Conservation (phyloP, 345 rosid species). For the Eucalyptus polyanthemos region DNA sequence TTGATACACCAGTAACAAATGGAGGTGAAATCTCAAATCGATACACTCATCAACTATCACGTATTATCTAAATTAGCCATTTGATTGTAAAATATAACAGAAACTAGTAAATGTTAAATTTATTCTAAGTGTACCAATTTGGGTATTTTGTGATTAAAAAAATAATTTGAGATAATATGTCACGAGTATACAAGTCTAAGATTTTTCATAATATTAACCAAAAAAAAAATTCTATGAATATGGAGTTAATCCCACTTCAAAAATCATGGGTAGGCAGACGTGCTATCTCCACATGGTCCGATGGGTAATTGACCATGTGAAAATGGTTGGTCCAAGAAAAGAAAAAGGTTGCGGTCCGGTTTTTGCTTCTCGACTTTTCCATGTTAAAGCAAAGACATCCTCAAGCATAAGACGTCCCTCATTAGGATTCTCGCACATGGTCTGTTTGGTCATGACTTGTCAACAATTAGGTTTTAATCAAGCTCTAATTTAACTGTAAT, state of each 20-base stretch:
- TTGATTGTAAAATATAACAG: no score
- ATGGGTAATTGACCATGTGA: neutral
- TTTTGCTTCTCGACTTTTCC: neutral
- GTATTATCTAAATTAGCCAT: no score
- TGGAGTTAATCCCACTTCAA: neutral
- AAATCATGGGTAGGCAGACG: neutral
- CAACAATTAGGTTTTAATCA: neutral
- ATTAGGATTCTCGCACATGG: neutral
- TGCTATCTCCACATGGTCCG: neutral
- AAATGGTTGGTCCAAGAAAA: neutral
- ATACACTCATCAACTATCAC: no score
- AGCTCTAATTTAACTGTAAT: neutral
- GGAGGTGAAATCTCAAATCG: no score
- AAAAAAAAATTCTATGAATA: neutral
- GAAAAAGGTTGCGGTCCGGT: neutral
- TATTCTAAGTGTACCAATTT: no score
- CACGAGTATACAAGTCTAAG: no score
- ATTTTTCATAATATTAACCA: no score
- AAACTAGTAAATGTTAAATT: no score
- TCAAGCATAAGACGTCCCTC: neutral
- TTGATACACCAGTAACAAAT: rapidly evolving
- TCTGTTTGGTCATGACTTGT: neutral
- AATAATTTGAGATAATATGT: no score
- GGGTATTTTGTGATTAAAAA: neutral
- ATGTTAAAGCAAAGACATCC: neutral